Percentiles rank a stretch among this genome's conserved stretches.
Evolutionary conservation across 2,329 filamentous ascomycete species (phyloP).

Genomic region (Colletotrichum sp.): DNA sequence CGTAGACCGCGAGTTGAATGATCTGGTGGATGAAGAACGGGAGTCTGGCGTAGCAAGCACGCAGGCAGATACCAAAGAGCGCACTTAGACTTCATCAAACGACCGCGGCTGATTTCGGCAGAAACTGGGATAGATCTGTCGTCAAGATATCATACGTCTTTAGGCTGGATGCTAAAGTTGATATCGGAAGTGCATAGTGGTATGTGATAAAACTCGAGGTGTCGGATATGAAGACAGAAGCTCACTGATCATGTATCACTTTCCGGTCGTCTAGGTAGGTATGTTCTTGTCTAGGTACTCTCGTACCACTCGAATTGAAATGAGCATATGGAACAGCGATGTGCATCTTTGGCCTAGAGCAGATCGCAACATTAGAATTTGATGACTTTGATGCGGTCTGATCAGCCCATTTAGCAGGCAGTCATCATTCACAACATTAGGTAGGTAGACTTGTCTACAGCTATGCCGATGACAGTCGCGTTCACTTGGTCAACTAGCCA

Average conservation of each 20-base stretch:
- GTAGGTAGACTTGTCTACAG: not conserved
- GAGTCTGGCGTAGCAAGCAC: not conserved
- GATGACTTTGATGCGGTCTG: not conserved
- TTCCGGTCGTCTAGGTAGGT: not conserved
- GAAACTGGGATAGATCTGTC: not conserved
- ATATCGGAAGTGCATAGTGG: not conserved
- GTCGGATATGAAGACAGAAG: not conserved
- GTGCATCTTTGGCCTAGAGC: not conserved
- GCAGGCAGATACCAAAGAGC: not conserved
- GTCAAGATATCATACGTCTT: rapidly evolving
- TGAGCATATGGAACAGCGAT: not conserved
- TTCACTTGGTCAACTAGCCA: not conserved
- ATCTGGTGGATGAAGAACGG: not conserved
- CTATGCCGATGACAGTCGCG: not conserved
- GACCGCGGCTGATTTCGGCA: not conserved
- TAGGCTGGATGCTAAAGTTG: not conserved
- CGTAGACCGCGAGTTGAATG: not conserved
- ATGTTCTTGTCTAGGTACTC: not conserved
- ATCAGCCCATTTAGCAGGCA: rapidly evolving
- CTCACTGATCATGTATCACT: not conserved
- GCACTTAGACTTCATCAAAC: not conserved
- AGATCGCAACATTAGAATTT: not conserved
- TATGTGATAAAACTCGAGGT: not conserved
- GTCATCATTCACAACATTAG: not conserved
- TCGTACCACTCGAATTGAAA: rapidly evolving